Conservation (phyloP, 495 filamentous ascomycete species). For the Gamarada debralockiae region DNA sequence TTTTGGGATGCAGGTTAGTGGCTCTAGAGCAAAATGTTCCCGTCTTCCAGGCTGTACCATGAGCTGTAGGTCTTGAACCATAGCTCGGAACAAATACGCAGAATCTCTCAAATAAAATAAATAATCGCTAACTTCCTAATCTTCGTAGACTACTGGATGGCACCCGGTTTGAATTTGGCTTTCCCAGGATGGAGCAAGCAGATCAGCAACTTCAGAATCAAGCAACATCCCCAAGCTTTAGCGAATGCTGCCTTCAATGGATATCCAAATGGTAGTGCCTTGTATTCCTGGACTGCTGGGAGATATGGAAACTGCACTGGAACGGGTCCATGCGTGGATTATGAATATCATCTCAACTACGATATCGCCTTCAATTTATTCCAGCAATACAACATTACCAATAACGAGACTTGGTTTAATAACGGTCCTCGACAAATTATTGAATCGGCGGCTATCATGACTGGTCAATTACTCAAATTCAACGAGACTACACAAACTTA, state of each 20-base stretch:
- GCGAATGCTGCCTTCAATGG: constrained; percentile 43
- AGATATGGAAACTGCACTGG: constrained; percentile 58
- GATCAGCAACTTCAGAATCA: constrained; percentile 48
- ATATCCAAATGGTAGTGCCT: constrained; percentile 39
- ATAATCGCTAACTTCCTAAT: neutral
- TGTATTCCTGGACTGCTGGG: constrained; percentile 55
- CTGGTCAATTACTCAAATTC: constrained; percentile 35
- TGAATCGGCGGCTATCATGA: constrained; percentile 42
- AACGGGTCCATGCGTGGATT: constrained; percentile 56
- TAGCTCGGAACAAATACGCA: no score
- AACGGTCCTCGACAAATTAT: constrained; percentile 43
- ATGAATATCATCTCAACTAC: constrained; percentile 65
- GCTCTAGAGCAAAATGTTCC: no score
- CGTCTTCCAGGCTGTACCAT: no score
- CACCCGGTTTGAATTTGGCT: constrained; percentile 48
- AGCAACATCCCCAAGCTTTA: constrained; percentile 43
- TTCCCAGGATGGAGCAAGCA: constrained; percentile 43
- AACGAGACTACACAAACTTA: constrained; percentile 42
- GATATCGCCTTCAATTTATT: constrained; percentile 61
- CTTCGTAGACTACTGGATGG: constrained; percentile 41
- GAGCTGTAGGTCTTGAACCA: no score
- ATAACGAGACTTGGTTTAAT: constrained; percentile 43
- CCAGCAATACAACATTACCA: constrained; percentile 45
- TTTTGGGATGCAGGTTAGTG: constrained; percentile 53
- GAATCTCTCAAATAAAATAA: neutral